Conservation (phyloP, 2,329 filamentous ascomycete genomes). For the Colletotrichum simmondsii region DNA sequence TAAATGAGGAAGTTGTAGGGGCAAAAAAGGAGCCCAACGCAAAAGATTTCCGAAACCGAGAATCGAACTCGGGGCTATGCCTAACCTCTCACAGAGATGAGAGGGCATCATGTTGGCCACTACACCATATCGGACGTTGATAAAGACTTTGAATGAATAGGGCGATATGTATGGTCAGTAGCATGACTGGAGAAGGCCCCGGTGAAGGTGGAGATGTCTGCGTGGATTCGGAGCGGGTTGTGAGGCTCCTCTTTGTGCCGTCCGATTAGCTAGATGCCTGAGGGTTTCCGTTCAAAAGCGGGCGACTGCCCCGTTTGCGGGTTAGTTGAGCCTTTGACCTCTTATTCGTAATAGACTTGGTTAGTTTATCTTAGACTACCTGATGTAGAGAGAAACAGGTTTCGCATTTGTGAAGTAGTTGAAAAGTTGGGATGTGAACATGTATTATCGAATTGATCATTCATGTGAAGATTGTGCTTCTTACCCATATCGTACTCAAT, state of each 20-base stretch:
- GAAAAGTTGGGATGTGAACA: no score
- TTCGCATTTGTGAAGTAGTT: neutral
- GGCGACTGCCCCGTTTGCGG: neutral
- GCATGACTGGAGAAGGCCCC: neutral
- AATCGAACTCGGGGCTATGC: conserved; percentile 34
- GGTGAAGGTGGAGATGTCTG: neutral
- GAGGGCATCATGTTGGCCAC: conserved; percentile 34
- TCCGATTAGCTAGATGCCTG: neutral
- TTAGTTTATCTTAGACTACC: no score
- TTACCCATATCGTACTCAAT: no score
- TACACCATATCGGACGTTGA: conserved; percentile 29
- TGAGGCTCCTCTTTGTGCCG: neutral
- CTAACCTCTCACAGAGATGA: conserved; percentile 16
- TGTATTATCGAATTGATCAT: no score
- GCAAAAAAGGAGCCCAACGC: neutral
- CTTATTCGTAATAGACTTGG: neutral
- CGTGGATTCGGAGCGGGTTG: neutral
- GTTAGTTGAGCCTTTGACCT: neutral
- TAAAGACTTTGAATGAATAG: fast-evolving
- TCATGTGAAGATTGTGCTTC: no score
- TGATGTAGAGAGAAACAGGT: neutral
- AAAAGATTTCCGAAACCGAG: conserved; percentile 5
- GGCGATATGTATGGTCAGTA: neutral
- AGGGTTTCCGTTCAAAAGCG: neutral
- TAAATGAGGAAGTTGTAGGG: neutral